Conservation (phyloP, 2,329 filamentous ascomycete genomes). For the Lachnellula cervina region DNA sequence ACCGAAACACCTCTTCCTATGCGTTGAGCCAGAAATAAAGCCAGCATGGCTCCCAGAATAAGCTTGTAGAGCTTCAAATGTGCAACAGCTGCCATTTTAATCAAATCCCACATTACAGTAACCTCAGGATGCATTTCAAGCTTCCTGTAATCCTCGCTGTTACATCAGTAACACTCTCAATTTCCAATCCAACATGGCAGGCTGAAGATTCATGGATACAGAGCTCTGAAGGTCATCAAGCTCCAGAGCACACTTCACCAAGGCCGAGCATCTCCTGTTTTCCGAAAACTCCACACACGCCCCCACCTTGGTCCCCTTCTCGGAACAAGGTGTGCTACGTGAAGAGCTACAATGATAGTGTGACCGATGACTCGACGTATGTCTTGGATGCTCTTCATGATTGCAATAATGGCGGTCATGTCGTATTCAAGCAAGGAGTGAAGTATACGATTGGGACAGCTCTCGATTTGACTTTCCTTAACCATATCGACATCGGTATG, state of each 20-base stretch:
- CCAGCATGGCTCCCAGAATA: constrained; percentile 8
- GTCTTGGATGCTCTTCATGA: constrained; percentile 51
- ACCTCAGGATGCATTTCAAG: constrained; percentile 25
- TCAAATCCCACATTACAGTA: neutral
- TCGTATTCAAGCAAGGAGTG: constrained; percentile 48
- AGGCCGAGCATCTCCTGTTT: constrained; percentile 19
- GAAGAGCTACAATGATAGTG: constrained; percentile 23
- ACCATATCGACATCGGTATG: constrained; percentile 56
- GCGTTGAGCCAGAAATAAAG: constrained; percentile 14
- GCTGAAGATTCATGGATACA: constrained; percentile 15
- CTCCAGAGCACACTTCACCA: constrained; percentile 20
- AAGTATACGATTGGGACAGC: constrained; percentile 60
- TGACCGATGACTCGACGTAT: constrained; percentile 34
- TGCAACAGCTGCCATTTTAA: neutral
- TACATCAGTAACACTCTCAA: constrained; percentile 18
- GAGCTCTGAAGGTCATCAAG: constrained; percentile 4
- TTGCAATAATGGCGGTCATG: constrained; percentile 58
- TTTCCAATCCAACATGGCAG: constrained; percentile 21
- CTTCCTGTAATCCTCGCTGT: constrained; percentile 18
- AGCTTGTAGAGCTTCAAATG: neutral
- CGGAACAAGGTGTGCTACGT: constrained; percentile 26
- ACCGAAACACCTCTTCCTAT: neutral
- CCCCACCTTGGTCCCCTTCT: constrained; percentile 13
- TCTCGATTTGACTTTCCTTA: constrained; percentile 59
- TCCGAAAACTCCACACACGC: constrained; percentile 20